Base-by-base conservation (phyloP, 2,329 filamentous ascomycete genomes). In the Cercospora sp. region DNA sequence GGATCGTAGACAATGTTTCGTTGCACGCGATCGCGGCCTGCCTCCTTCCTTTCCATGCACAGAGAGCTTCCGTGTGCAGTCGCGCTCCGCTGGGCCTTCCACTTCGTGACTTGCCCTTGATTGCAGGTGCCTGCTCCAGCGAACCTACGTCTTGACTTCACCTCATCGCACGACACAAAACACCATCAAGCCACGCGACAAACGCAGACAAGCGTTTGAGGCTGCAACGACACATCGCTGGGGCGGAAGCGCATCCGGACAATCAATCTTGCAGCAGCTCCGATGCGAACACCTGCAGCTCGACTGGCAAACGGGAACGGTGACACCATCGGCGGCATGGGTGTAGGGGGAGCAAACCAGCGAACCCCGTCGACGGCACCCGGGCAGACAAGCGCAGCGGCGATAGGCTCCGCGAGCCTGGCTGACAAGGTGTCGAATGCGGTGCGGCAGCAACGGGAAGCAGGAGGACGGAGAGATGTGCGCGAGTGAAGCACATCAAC, bases 231-330 rank as follows among this genome's bases (percentile, higher is more conserved):
- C 36, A 42, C 36, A 42, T 42, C 16, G 36, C 36, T 42, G 36
- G 36, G 48, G 62, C 62, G 62, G 48, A 58, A 58, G 18, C 20
- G 18, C 13, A 55, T 64, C 62, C 62, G 62, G 62, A 40, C 62
- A 58, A 64, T 64, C 51, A 61, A 68, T 68, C 66, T 8, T 59
- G 53, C 62, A 48, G 28, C 62, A 33, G 60, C 61, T 60, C 36
- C 28, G 60, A 31, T 60, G 53, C 28, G 60, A 31, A 53, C 42
- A 45, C 48, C 61, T 67, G 66, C 66, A 61, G 66, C 61, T 57
- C 26, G 23, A 33, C 48, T 40, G 42, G 66, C 66, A 68, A 64
- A 68, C 57, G 55, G 61, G 42, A 60, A 58, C 45, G 53, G 66
- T 64, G 62, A 61, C 66, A 68, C 61, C 53, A 64, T 61, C 55